Base-by-base conservation (phyloP, 208 protist genomes). In the Angomonas ambiguus region DNA sequence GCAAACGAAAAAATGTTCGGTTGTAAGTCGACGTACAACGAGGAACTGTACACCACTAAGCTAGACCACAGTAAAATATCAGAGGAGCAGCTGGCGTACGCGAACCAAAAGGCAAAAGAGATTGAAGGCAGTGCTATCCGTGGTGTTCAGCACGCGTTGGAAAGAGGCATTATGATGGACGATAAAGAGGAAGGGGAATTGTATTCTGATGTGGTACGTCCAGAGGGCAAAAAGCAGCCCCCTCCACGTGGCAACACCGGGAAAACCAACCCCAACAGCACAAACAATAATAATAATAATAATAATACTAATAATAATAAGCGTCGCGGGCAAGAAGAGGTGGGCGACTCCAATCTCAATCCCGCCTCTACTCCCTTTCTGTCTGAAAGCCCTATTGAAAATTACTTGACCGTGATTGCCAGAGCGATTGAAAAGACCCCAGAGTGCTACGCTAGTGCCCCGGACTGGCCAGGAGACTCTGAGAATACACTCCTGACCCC, bases 1-100 rank as follows among this genome's bases (percentile, higher is more conserved):
- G 82, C 74, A 20, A 97, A 97, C 70, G 82, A 84, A 65, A 72
- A 59, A 64, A n/a, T n/a, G 62, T 89, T 97, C 62, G 88, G 87
- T 35, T 77, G 93, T 8, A 78, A 72, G 68, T 85, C 85, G n/a
- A 93, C 88, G 13, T 97, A 95, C 76, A 71, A 75, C 49, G 92
- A 97, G 58, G 78, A 88, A 25, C 24, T 87, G 16, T 97, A 97
- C 79, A 97, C 92, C 53, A 97, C 89, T n/a, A 78, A 77, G 41
- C 75, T 97, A 59, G 87, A 96, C 66, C 78, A 81, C 62, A 74
- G 71, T 51, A 85, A 83, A 76, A 65, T 95, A 27, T 85, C 79
- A 20, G 78, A 82, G 65, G 92, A 93, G 65, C 75, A 91, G 67
- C 45, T 79, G 22, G 73, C 65, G 4, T 67, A 85, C 48, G 89